Conservation (phyloP, 1,284 basidiomycete genomes). For the Sutorius eximius region DNA sequence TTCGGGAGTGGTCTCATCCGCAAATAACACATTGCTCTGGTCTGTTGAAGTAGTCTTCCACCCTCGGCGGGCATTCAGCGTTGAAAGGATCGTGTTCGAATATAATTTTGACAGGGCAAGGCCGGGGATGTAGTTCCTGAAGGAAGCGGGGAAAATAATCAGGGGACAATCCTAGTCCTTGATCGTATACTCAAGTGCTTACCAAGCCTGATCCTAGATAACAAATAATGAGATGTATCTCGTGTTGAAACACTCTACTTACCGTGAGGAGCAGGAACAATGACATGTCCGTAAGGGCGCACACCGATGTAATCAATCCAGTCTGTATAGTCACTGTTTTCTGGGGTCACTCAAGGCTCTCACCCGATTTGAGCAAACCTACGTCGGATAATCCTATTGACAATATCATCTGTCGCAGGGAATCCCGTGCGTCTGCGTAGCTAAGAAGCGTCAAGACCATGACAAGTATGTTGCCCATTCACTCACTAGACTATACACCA, state of each 20-base stretch:
- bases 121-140: conserved; percentile 53
- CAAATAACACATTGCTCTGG: conserved; percentile 16
- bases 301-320: conserved; percentile 18
- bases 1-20: neutral
- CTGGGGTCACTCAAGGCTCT: neutral
- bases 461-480: neutral
- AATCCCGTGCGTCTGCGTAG: conserved; percentile 18
- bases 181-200: neutral
- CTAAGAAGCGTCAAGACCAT: conserved; percentile 2
- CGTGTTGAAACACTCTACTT: neutral
- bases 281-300: conserved; percentile 14
- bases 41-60: conserved; percentile 7
- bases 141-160: neutral
- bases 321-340: conserved; percentile 20
- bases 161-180: neutral
- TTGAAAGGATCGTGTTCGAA: conserved; percentile 53
- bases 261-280: conserved; percentile 14
- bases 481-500: conserved; percentile 47
- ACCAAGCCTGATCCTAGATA: conserved; percentile 3
- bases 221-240: neutral
- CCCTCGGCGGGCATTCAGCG: conserved; percentile 47
- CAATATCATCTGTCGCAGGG: conserved; percentile 11
- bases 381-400: conserved; percentile 22
- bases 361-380: neutral
- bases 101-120: conserved; percentile 55